phyloP scores from a whole-genome alignment of 2,329 filamentous ascomycete genomes.

The Fusarium praegraminearum region DNA sequence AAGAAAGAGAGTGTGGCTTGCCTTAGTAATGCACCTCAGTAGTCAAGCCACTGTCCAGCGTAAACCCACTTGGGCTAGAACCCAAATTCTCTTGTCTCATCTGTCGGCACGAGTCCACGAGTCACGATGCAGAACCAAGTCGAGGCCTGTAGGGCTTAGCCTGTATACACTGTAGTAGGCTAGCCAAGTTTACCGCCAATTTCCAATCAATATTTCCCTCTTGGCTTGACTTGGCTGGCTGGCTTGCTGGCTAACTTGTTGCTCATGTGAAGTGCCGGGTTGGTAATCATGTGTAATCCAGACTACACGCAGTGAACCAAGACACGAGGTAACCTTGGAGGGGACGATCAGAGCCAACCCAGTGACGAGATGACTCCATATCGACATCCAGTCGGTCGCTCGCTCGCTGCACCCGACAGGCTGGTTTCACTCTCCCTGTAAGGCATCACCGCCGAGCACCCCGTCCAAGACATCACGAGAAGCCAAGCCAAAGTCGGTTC shows the following conservation, averaged over 20 bases:
- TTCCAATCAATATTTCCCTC: conserved; percentile 1
- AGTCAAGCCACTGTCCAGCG: not conserved
- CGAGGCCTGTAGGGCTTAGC: conserved; percentile 37
- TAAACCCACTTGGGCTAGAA: conserved; percentile 15
- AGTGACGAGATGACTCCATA: conserved; percentile 34
- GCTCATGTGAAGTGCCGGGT: conserved; percentile 13
- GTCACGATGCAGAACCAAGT: conserved; percentile 17
- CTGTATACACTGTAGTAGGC: not conserved
- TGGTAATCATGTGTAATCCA: conserved; percentile 36
- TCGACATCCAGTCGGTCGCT: not conserved
- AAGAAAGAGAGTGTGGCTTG: conserved; percentile 16
- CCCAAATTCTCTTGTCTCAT: conserved; percentile 9
- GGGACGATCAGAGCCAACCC: not conserved
- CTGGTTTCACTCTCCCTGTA: conserved; percentile 27
- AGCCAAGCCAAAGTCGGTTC: conserved; percentile 33
- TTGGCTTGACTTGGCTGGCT: not conserved
- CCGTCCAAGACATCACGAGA: conserved; percentile 17
- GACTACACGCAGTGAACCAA: conserved; percentile 1
- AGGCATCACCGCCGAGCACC: conserved; percentile 6
- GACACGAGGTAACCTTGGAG: not conserved
- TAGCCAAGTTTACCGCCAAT: conserved; percentile 15
- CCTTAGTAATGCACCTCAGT: too few species aligned
- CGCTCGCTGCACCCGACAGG: conserved; percentile 25
- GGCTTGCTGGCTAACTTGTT: too few species aligned
- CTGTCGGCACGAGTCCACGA: conserved; percentile 20